Conservation (phyloP, 2,329 filamentous ascomycete genomes). For the Fusarium sororula region DNA sequence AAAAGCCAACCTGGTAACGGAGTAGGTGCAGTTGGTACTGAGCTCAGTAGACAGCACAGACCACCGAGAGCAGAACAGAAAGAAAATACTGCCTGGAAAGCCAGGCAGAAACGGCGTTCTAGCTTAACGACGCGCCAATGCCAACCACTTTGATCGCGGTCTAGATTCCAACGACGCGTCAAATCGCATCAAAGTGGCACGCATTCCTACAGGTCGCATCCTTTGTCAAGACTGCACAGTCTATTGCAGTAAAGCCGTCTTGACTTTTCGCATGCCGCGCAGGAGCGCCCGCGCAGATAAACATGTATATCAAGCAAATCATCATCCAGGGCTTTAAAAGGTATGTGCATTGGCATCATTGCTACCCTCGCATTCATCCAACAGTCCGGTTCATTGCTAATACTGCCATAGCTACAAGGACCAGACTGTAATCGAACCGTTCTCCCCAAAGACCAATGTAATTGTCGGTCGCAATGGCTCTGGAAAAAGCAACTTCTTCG, state of each 20-base stretch:
- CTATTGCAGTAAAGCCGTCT: constrained; percentile 38
- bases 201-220: constrained; percentile 26
- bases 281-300: constrained; percentile 52
- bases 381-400: constrained; percentile 30
- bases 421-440: constrained; percentile 97
- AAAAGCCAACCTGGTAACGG: neutral
- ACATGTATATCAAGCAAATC: constrained; percentile 99
- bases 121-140: constrained; percentile 40
- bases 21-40: neutral
- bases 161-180: constrained; percentile 38
- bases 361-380: neutral
- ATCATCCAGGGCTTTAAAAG: constrained; percentile 99
- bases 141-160: constrained; percentile 43
- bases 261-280: constrained; percentile 49
- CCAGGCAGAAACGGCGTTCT: constrained; percentile 39
- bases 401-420: constrained; percentile 85
- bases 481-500: constrained; percentile 99
- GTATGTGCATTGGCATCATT: constrained; percentile 56
- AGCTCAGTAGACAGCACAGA: constrained; percentile 20
- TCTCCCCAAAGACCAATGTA: constrained; percentile 96
- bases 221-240: constrained; percentile 37
- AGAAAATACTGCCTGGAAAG: constrained; percentile 6
- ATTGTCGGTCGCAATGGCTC: constrained; percentile 99
- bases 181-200: constrained; percentile 42
- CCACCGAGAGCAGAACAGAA: neutral